Percentiles rank a stretch among this genome's conserved stretches.
Conservation (phyloP, 2,329 filamentous ascomycete species). For the Scedosporium apiospermum region DNA sequence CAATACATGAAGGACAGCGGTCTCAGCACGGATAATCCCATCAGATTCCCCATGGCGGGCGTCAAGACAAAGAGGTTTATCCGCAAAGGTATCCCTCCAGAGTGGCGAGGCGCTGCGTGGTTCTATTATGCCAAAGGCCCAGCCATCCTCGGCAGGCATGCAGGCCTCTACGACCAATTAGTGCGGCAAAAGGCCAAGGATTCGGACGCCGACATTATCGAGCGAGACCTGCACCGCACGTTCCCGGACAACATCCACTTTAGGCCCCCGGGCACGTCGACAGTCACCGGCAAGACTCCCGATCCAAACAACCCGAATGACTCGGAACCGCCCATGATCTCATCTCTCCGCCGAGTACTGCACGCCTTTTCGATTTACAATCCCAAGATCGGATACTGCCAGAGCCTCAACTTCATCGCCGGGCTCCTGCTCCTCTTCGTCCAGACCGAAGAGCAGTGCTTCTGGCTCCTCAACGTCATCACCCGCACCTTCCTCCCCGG, state of each 20-base stretch:
- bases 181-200: conserved; percentile 55
- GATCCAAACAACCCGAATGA: conserved; percentile 26
- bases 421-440: conserved; percentile 85
- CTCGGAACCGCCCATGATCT: conserved; percentile 63
- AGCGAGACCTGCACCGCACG: conserved; percentile 85
- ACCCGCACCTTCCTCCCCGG: conserved; percentile 81
- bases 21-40: conserved; percentile 61
- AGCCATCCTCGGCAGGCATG: conserved; percentile 63
- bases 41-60: conserved; percentile 68
- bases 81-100: conserved; percentile 85
- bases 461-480: conserved; percentile 89
- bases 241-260: conserved; percentile 93
- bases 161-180: conserved; percentile 66
- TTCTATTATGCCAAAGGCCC: conserved; percentile 92
- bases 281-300: conserved; percentile 20
- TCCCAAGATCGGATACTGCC: conserved; percentile 87
- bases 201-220: conserved; percentile 79
- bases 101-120: conserved; percentile 93
- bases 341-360: conserved; percentile 73
- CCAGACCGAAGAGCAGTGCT: conserved; percentile 77
- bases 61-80: conserved; percentile 84
- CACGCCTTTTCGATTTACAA: conserved; percentile 88
- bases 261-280: conserved; percentile 49
- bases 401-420: conserved; percentile 90
- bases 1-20: conserved; percentile 67